These are phyloP conservation scores for Diplodia mutila DNA, from an alignment of 2,329 filamentous ascomycete genomes.

Conservation along the genomic window DNA sequence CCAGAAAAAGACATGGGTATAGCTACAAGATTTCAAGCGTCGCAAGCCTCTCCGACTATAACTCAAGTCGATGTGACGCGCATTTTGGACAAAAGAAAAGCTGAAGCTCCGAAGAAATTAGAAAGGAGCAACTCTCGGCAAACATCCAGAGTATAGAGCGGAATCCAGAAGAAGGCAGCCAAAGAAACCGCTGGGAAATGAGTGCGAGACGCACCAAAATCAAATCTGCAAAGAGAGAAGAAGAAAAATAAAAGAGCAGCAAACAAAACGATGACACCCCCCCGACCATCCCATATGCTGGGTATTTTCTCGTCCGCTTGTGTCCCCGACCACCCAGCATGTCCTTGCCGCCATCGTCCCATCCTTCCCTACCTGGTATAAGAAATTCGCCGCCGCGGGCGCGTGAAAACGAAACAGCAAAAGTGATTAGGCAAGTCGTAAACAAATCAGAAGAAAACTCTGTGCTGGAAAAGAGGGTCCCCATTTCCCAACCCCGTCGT, in stretches of 20 bases:
- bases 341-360: not conserved
- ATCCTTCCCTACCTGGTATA: conserved; percentile 8
- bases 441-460: conserved; percentile 12
- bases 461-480: not conserved
- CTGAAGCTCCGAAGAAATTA: not conserved
- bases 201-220: not conserved
- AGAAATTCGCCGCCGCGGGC: conserved; percentile 13
- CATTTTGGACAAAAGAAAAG: conserved; percentile 22
- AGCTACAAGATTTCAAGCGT: conserved; percentile 11
- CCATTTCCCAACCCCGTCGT: not conserved
- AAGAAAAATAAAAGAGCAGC: no score
- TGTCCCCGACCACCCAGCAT: not conserved
- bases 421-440: conserved; percentile 19
- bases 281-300: conserved; percentile 8
- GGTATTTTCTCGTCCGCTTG: conserved; percentile 6
- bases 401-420: conserved; percentile 2
- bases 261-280: not conserved
- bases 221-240: not conserved
- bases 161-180: not conserved
- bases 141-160: not conserved
- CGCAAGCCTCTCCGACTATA: not conserved
- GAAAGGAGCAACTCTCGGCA: not conserved
- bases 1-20: conserved; percentile 23
- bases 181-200: not conserved
- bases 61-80: not conserved